These are phyloP conservation scores for Mesembryanthemum crystallinum DNA, from an alignment of 148 eudicot species.

Conservation along the genomic window DNA sequence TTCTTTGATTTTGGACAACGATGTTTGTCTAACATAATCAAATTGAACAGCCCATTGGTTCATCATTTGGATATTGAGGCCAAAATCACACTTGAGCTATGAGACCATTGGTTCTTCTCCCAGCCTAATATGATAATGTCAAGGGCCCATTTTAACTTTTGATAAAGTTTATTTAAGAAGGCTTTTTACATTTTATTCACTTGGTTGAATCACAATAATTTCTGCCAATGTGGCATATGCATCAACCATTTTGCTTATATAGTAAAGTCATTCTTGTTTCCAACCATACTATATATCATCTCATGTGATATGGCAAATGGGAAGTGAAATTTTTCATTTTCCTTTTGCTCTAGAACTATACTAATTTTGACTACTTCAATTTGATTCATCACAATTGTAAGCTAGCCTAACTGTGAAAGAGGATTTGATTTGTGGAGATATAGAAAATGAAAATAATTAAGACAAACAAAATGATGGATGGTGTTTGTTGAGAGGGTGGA, in stretches of 20 bases:
- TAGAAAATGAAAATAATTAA: constrained; percentile 35
- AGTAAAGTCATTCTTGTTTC: constrained; percentile 9
- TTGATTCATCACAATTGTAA: background rate
- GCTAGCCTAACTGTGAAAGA: constrained; percentile 9
- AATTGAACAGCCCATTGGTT: background rate
- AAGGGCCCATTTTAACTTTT: background rate
- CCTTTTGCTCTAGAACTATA: constrained; percentile 5
- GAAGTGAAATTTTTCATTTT: background rate
- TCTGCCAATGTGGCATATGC: too few relatives aligned
- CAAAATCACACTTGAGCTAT: background rate
- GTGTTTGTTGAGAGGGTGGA: constrained; percentile 19
- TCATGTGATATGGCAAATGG: constrained; percentile 13
- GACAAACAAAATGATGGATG: constrained; percentile 35
- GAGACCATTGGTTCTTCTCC: background rate
- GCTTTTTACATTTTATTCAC: background rate
- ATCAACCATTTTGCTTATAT: too few relatives aligned
- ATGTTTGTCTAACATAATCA: too few relatives aligned
- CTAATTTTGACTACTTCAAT: constrained; percentile 9
- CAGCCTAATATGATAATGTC: background rate
- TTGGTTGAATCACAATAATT: constrained; percentile 15
- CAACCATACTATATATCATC: constrained; percentile 14
- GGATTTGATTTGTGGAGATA: constrained; percentile 13
- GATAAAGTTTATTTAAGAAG: background rate
- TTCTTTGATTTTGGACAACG: background rate
- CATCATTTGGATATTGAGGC: background rate